Evolutionary conservation across 2,329 filamentous ascomycete genomes (phyloP).

Genomic region (Pezicula rhizophila): DNA sequence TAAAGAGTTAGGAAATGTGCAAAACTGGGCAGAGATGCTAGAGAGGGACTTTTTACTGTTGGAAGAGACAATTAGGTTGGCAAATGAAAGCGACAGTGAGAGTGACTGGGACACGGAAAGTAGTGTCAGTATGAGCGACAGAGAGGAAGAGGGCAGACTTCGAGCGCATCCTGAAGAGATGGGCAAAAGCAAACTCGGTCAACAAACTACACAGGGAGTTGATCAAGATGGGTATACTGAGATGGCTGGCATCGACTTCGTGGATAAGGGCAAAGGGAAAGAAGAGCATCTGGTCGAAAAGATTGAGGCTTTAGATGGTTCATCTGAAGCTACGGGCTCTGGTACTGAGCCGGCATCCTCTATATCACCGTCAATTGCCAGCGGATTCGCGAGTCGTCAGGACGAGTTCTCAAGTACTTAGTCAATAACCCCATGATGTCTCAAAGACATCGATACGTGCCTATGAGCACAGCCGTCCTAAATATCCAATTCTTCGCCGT

Average conservation of each 20-base stretch:
- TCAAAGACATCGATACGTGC: too few species aligned
- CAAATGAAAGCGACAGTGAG: conserved; percentile 30
- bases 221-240: not conserved
- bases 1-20: conserved; percentile 75
- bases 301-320: not conserved
- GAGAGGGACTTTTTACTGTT: conserved; percentile 60
- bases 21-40: conserved; percentile 83
- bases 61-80: conserved; percentile 58
- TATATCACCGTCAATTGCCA: not conserved
- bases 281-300: not conserved
- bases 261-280: not conserved
- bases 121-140: conserved; percentile 11
- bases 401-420: not conserved
- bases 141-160: not conserved
- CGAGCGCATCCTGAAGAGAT: not conserved
- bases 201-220: not conserved
- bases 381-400: not conserved
- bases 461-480: too few species aligned
- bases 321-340: not conserved
- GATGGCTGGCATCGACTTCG: not conserved
- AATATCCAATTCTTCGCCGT: too few species aligned
- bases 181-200: not conserved
- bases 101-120: conserved; percentile 32
- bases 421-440: too few species aligned
- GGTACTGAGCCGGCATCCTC: not conserved